These are phyloP conservation scores for Backusella morwellensis DNA, from an alignment of 192 early-diverging fungal genomes.

Conservation along the genomic window DNA sequence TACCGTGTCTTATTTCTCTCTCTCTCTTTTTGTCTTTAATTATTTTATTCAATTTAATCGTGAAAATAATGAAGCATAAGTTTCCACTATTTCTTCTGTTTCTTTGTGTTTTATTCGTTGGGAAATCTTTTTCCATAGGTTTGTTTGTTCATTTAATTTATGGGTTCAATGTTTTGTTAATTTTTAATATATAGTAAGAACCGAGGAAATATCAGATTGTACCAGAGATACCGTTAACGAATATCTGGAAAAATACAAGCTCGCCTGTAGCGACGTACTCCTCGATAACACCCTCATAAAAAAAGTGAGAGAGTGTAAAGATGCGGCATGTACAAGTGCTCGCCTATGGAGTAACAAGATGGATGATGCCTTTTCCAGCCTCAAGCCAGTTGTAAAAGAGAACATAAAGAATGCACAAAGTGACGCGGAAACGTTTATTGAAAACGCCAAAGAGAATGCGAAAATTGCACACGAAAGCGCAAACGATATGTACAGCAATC, in stretches of 20 bases:
- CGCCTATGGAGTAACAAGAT: background rate
- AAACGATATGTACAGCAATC: background rate
- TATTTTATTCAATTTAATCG: background rate
- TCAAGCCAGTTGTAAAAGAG: background rate
- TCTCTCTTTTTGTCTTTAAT: background rate
- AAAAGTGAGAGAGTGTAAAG: background rate
- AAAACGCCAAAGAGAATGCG: background rate
- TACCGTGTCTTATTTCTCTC: background rate
- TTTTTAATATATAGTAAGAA: background rate
- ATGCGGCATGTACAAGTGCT: background rate
- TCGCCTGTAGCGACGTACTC: background rate
- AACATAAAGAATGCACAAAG: background rate
- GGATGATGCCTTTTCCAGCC: background rate
- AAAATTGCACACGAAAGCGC: background rate
- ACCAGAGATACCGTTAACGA: background rate
- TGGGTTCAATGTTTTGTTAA: background rate
- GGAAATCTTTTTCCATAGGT: background rate
- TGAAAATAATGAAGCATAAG: background rate
- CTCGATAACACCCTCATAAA: background rate
- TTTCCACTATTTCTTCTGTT: background rate
- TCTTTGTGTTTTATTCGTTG: background rate
- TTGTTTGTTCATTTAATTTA: background rate
- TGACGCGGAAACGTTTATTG: background rate
- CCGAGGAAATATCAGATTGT: conserved; percentile 3
- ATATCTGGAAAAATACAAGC: background rate